phyloP scores from a whole-genome alignment of 2,329 filamentous ascomycete species.

The Neurospora sp. region DNA sequence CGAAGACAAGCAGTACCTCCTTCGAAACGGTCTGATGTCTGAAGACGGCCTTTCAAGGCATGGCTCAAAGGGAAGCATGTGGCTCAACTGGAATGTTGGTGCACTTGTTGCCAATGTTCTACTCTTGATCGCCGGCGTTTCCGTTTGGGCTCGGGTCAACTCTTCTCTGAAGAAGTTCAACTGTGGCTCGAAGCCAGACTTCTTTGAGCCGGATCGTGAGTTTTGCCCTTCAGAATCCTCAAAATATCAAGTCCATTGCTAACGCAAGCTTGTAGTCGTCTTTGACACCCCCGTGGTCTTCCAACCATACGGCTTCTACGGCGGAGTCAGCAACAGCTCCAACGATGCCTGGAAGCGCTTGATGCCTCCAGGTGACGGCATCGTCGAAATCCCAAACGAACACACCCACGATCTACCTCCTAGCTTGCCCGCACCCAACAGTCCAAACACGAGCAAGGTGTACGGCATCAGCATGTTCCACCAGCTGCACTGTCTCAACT shows the following conservation, averaged over 20 bases:
- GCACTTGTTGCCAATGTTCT: not conserved
- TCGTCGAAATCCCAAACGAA: constrained; percentile 2
- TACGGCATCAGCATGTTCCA: constrained; percentile 10
- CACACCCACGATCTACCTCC: not conserved
- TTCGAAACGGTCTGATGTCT: not conserved
- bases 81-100: not conserved
- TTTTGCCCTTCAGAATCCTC: not conserved
- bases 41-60: not conserved
- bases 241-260: not conserved
- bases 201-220: constrained; percentile 3
- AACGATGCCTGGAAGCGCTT: not conserved
- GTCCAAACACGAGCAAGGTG: constrained; percentile 2
- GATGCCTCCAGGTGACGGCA: constrained; percentile 1
- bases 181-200: not conserved
- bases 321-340: not conserved
- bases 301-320: constrained; percentile 1
- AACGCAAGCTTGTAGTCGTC: not conserved
- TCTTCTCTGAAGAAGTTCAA: not conserved
- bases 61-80: not conserved
- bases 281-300: constrained; percentile 1
- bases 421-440: constrained; percentile 2
- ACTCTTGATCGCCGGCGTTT: not conserved
- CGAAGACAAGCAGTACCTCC: constrained; percentile 1
- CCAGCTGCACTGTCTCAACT: constrained; percentile 7
- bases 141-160: constrained; percentile 1